These are phyloP conservation scores for Calocybe indica DNA, from an alignment of 768 basidiomycete genomes.

Conservation along the genomic window DNA sequence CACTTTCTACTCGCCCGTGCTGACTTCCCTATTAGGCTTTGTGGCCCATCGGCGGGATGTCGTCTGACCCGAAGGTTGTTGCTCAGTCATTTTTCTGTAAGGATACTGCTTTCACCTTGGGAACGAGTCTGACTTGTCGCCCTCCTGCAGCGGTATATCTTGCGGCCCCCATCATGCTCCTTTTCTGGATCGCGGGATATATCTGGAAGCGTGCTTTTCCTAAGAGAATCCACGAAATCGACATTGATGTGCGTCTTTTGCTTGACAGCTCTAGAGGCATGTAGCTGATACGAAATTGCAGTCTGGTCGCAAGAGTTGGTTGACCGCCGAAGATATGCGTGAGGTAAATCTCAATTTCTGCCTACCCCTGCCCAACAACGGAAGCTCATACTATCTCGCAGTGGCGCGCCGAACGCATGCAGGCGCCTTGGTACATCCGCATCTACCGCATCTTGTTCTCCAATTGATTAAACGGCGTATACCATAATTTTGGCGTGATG, in stretches of 20 bases:
- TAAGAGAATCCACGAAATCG: conserved; percentile 29
- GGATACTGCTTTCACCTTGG: conserved; percentile 5
- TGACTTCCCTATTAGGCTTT: conserved; percentile 32
- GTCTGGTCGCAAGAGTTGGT: conserved; percentile 41
- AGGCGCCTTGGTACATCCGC: conserved; percentile 30
- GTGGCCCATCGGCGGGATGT: conserved; percentile 34
- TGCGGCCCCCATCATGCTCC: conserved; percentile 32
- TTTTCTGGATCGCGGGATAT: conserved; percentile 31
- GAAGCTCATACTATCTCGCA: conserved; percentile 6
- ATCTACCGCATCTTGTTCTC: conserved; percentile 34
- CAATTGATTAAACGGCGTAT: conserved; percentile 16
- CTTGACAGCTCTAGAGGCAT: neutral
- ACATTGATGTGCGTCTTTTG: conserved; percentile 27
- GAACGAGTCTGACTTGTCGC: conserved; percentile 23
- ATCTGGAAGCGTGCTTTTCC: conserved; percentile 36
- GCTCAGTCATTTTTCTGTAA: conserved; percentile 7
- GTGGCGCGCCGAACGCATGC: conserved; percentile 32
- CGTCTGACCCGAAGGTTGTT: conserved; percentile 18
- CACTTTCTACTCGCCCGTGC: conserved; percentile 16
- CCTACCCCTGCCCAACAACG: neutral
- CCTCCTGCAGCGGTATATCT: conserved; percentile 30
- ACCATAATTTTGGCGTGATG: no score
- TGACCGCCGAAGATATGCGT: conserved; percentile 39
- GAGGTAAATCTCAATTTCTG: conserved; percentile 16
- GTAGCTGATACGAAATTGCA: conserved; percentile 5